Evolutionary conservation across 305 asterid genomes (phyloP).

Genomic region (Ilex paraguariensis): DNA sequence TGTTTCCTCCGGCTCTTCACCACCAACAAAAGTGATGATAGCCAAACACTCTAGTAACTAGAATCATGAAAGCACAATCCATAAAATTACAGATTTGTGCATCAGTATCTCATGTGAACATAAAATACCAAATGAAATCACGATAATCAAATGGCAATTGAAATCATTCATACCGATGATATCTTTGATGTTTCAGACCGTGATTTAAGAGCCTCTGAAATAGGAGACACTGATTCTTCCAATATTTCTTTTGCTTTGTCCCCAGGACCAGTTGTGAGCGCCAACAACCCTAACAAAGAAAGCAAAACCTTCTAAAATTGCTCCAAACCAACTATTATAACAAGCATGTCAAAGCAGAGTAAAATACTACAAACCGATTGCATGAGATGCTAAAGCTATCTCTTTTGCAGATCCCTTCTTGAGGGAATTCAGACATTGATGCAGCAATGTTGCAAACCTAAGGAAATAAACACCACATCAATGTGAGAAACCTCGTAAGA

Average conservation of each 20-base stretch:
- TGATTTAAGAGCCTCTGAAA: slow-evolving; percentile 72
- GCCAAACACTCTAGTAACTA: slow-evolving; percentile 92
- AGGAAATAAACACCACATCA: slow-evolving; percentile 11
- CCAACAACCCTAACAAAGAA: slow-evolving; percentile 53
- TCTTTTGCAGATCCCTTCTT: slow-evolving; percentile 88
- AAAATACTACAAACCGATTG: slow-evolving; percentile 28
- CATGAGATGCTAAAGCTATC: slow-evolving; percentile 77
- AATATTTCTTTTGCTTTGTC: slow-evolving; percentile 73
- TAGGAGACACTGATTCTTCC: slow-evolving; percentile 70
- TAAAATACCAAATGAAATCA: too few relatives aligned
- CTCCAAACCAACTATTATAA: not conserved
- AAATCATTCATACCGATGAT: slow-evolving; percentile 56
- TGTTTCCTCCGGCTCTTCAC: slow-evolving; percentile 71
- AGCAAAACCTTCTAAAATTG: not conserved
- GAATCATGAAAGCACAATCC: not conserved
- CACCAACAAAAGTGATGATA: slow-evolving; percentile 76
- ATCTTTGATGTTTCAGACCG: slow-evolving; percentile 57
- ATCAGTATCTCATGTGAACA: too few relatives aligned
- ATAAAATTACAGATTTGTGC: too few relatives aligned
- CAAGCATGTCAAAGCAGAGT: not conserved
- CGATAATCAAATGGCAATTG: not conserved
- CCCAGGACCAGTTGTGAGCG: slow-evolving; percentile 85
- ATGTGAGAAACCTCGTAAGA: not conserved
- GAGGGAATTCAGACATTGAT: slow-evolving; percentile 70
- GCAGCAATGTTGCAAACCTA: slow-evolving; percentile 66